Conservation (phyloP, 495 filamentous ascomycete genomes). For the Penicillium verhagenii region DNA sequence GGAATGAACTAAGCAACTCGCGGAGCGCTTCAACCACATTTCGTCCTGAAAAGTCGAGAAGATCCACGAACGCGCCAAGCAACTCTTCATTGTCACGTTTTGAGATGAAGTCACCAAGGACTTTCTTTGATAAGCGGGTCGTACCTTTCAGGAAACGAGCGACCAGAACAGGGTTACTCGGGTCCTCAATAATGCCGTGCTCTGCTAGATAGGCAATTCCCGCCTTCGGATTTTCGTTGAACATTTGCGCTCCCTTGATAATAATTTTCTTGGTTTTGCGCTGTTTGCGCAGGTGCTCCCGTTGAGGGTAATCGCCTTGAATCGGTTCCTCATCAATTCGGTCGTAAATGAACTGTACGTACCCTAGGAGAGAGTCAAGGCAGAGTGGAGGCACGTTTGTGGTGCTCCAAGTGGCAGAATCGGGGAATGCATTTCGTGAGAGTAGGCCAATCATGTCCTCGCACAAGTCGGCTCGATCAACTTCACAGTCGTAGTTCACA, state of each 20-base stretch:
- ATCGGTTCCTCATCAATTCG: slow-evolving; percentile 69
- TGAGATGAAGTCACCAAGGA: slow-evolving; percentile 88
- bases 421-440: slow-evolving; percentile 91
- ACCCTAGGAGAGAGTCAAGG: slow-evolving; percentile 85
- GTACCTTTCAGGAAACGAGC: slow-evolving; percentile 85
- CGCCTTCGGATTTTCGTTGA: slow-evolving; percentile 91
- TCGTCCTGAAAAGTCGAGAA: slow-evolving; percentile 83
- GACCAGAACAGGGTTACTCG: slow-evolving; percentile 67
- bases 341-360: slow-evolving; percentile 87
- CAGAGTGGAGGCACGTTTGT: slow-evolving; percentile 96
- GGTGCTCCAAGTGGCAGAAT: slow-evolving; percentile 98
- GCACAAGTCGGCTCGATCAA: slow-evolving; percentile 87
- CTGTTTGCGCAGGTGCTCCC: slow-evolving; percentile 61
- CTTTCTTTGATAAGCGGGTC: slow-evolving; percentile 80
- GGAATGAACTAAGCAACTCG: slow-evolving; percentile 85
- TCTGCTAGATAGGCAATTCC: slow-evolving; percentile 83
- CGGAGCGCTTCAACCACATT: slow-evolving; percentile 88
- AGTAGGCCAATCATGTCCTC: slow-evolving; percentile 93
- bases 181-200: slow-evolving; percentile 78
- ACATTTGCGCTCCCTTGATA: slow-evolving; percentile 83
- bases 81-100: slow-evolving; percentile 82
- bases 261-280: slow-evolving; percentile 81
- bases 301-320: slow-evolving; percentile 66
- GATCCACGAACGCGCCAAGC: slow-evolving; percentile 76
- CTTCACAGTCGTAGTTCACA: slow-evolving; percentile 97